phyloP scores from a whole-genome alignment of 495 filamentous ascomycete genomes.

The Penicillium canariense region DNA sequence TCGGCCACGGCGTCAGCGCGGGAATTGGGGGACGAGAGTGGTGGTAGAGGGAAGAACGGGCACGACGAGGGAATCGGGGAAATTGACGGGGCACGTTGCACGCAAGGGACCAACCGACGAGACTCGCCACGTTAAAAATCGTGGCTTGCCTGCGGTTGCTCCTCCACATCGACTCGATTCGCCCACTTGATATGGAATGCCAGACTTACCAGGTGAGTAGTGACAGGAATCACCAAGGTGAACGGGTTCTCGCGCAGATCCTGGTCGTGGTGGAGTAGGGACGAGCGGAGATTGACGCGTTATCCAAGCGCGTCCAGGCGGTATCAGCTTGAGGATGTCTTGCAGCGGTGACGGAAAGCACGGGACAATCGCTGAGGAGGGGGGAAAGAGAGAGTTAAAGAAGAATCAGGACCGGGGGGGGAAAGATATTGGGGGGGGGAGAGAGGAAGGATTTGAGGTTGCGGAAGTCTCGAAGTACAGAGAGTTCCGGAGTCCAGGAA shows the following conservation, averaged over 20 bases:
- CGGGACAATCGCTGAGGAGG: too few relatives aligned
- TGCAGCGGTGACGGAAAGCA: conserved; percentile 49
- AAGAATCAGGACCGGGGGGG: too few relatives aligned
- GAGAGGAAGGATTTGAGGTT: conserved; percentile 24
- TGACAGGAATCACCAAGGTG: background rate
- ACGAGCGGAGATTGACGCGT: conserved; percentile 28
- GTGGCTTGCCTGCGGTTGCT: conserved; percentile 16
- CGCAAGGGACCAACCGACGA: conserved; percentile 36
- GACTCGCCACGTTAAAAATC: conserved; percentile 23
- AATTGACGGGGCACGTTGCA: conserved; percentile 30
- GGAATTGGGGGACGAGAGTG: background rate
- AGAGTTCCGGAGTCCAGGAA: too few relatives aligned
- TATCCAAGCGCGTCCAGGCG: conserved; percentile 27
- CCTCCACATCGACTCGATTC: background rate
- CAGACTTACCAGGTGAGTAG: background rate
- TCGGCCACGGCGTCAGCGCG: conserved; percentile 6
- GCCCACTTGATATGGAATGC: background rate
- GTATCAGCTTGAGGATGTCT: conserved; percentile 47
- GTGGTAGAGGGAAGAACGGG: background rate
- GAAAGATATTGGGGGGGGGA: conserved; percentile 28
- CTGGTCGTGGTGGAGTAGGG: conserved; percentile 14
- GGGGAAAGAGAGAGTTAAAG: too few relatives aligned
- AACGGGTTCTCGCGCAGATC: too few relatives aligned
- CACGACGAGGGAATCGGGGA: conserved; percentile 22
- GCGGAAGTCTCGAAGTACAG: conserved; percentile 16